These are phyloP conservation scores for Heimioporus sp. DNA, from an alignment of 768 basidiomycete species.

Conservation along the genomic window DNA sequence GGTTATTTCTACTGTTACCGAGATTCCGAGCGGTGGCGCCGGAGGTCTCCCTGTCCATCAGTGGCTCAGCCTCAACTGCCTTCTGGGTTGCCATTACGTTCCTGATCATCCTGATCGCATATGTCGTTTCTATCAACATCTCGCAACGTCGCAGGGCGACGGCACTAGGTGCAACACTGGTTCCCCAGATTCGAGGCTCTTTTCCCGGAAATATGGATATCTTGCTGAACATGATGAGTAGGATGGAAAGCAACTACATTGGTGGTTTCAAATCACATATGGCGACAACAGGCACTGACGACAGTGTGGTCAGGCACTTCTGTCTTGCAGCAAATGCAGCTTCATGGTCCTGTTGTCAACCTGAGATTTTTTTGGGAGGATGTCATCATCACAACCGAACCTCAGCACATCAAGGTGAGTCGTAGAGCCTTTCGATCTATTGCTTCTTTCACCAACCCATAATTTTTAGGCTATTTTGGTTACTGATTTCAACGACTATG, in stretches of 20 bases:
- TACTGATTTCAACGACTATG: constrained; percentile 41
- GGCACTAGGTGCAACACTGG: constrained; percentile 22
- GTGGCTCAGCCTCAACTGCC: not conserved
- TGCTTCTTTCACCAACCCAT: not conserved
- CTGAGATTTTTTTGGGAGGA: constrained; percentile 49
- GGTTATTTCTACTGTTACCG: constrained; percentile 11
- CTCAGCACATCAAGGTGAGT: constrained; percentile 44
- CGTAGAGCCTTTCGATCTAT: not conserved
- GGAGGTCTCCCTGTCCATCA: constrained; percentile 12
- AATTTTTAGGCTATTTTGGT: constrained; percentile 36
- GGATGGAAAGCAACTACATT: constrained; percentile 32
- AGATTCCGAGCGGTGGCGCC: constrained; percentile 1
- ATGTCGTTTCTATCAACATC: constrained; percentile 1
- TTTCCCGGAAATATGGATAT: constrained; percentile 36
- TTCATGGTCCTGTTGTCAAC: constrained; percentile 36
- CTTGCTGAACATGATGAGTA: constrained; percentile 18
- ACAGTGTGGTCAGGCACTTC: constrained; percentile 19
- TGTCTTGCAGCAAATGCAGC: constrained; percentile 21
- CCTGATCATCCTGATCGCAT: not conserved
- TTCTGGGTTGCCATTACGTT: constrained; percentile 4
- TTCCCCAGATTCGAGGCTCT: constrained; percentile 33
- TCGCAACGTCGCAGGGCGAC: constrained; percentile 19
- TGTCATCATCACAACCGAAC: constrained; percentile 46
- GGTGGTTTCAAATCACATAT: constrained; percentile 20
- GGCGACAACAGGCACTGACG: not conserved